Base-by-base conservation (phyloP, 345 rosid genomes). In the Camelina sativa region DNA sequence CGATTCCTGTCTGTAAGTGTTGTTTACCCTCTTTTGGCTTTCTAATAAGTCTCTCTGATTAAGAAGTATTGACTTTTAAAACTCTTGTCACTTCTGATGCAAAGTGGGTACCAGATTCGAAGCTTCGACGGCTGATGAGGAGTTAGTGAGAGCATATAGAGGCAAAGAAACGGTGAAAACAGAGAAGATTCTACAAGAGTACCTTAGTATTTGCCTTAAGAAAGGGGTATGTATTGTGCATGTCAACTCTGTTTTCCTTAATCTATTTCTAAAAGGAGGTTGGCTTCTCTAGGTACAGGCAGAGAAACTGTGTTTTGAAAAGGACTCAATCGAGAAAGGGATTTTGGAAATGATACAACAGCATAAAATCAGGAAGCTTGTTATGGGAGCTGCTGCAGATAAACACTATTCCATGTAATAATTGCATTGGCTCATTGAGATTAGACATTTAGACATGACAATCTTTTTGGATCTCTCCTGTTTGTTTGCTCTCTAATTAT, bases 361-460 rank as follows among this genome's bases (percentile, higher is more conserved):
- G 55, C 64, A 84, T 71, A 79, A 84, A 53, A 86, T 93, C 41
- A 82, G 75, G 78, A 84, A 86, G 83, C 85, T 93, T 69, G 95
- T 89, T 5, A 91, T 93, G 93, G 97, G 97, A 81, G 93, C 91
- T 54, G 97, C 97, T 68, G 83, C 87, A 11, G 86, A 91, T 82
- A 86, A 79, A 73, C 86, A 85, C 57, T 82, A 76, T 80, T 82
- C 83, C 7, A 85, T 48, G 65, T 72, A 70, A 6, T 8, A 28
- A 28, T 15, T 5, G 11, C 15, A 43, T 34, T 35, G 1, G 3
- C 50, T 1, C 20, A 20, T 7, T 51, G 35, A 30, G 22, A 68
- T 60, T 61, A 20, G 37, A 60, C 37, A 48, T 25, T 60, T 61
- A 20, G 37, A 60, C 37, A 48, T 25, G 52, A n/a, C 55, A 40